Percentiles rank a stretch among this genome's conserved stretches.
phyloP scores from a whole-genome alignment of 1,139 yeast species.

The Magnusiomyces sp. region DNA sequence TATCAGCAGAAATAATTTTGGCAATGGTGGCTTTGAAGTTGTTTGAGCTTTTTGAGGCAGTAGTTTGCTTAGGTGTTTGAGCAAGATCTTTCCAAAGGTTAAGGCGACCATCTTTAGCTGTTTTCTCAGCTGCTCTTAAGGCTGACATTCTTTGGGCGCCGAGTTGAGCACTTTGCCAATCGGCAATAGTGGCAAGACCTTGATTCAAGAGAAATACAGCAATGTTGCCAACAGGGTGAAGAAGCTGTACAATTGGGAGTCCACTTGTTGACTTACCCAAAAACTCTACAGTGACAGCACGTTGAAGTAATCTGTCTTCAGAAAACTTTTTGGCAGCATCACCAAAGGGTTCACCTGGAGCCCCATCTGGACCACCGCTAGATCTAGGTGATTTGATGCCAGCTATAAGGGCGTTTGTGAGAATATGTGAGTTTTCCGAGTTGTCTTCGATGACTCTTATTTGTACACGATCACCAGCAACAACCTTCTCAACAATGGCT shows the following conservation, averaged over 20 bases:
- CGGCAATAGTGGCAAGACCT: slow-evolving; percentile 70
- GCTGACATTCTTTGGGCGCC: slow-evolving; percentile 58
- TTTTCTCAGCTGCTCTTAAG: slow-evolving; percentile 57
- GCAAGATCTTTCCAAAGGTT: slow-evolving; percentile 50
- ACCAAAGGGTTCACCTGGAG: slow-evolving; percentile 44
- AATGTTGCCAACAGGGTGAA: slow-evolving; percentile 71
- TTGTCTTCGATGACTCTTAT: slow-evolving; percentile 44
- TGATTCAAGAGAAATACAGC: slow-evolving; percentile 56
- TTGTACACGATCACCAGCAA: slow-evolving; percentile 68
- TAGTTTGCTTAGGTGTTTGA: slow-evolving; percentile 23
- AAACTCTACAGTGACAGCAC: slow-evolving; percentile 49
- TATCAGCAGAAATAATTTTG: slow-evolving; percentile 61
- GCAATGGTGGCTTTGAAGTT: slow-evolving; percentile 48
- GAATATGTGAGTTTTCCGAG: slow-evolving; percentile 32
- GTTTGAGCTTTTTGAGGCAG: slow-evolving; percentile 33
- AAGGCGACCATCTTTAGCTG: slow-evolving; percentile 53
- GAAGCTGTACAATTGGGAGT: slow-evolving; percentile 46
- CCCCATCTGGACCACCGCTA: slow-evolving; percentile 35
- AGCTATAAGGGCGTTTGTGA: slow-evolving; percentile 57
- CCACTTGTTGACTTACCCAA: slow-evolving; percentile 51
- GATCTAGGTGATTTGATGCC: slow-evolving; percentile 71
- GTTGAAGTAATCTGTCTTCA: slow-evolving; percentile 57
- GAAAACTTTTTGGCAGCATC: slow-evolving; percentile 60
- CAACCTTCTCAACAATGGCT: slow-evolving; percentile 64
- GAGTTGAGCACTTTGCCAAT: slow-evolving; percentile 71